These are phyloP conservation scores for Pseudonectria foliicola DNA, from an alignment of 2,329 filamentous ascomycete species.

Conservation along the genomic window DNA sequence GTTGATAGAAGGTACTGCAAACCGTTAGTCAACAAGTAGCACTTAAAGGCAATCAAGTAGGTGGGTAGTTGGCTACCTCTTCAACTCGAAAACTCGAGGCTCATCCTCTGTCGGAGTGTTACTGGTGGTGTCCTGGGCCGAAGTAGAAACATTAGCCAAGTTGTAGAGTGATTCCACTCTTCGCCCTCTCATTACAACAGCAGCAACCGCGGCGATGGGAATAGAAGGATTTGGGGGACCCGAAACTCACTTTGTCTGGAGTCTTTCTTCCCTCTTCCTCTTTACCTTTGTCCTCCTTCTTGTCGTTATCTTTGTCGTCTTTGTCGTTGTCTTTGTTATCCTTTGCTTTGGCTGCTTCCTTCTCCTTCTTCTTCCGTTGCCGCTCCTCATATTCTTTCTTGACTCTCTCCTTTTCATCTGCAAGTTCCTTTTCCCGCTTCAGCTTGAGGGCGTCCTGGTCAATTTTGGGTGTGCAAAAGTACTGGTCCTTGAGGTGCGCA, in stretches of 20 bases:
- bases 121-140: too few relatives aligned
- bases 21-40: too few relatives aligned
- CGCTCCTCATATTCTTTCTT: conserved; percentile 75
- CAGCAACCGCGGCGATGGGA: too few relatives aligned
- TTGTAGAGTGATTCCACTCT: too few relatives aligned
- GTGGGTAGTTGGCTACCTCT: too few relatives aligned
- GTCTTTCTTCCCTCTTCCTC: conserved; percentile 24
- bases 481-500: conserved; percentile 71
- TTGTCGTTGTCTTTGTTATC: conserved; percentile 42
- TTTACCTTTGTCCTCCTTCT: conserved; percentile 32
- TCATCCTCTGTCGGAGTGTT: conserved; percentile 47
- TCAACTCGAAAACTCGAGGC: conserved; percentile 74
- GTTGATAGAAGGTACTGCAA: conserved; percentile 72
- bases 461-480: conserved; percentile 71
- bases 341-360: conserved; percentile 52
- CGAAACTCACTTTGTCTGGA: conserved; percentile 16
- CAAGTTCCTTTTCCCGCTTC: conserved; percentile 54
- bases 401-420: conserved; percentile 56
- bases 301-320: conserved; percentile 37
- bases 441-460: conserved; percentile 59
- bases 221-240: too few relatives aligned
- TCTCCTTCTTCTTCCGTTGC: conserved; percentile 60
- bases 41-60: too few relatives aligned
- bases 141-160: too few relatives aligned
- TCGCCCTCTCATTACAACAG: too few relatives aligned